Conservation (phyloP, 768 basidiomycete genomes). For the Mycena galopus region DNA sequence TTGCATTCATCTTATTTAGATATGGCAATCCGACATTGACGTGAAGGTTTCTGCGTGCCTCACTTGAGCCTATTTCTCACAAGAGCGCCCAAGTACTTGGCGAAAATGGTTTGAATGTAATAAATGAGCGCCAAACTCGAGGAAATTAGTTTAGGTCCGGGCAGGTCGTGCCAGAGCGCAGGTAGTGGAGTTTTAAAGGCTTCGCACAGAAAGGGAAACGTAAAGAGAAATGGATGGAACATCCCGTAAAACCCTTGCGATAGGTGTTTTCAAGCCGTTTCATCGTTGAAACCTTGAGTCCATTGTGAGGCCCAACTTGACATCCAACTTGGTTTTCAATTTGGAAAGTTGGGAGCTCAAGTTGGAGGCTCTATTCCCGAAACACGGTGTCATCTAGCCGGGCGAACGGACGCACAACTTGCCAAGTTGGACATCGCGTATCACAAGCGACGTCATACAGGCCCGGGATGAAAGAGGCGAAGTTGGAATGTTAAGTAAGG, state of each 20-base stretch:
- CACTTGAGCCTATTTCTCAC: conserved; percentile 2
- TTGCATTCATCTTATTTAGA: conserved; percentile 1
- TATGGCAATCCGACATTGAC: not conserved
- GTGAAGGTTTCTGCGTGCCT: conserved; percentile 7
- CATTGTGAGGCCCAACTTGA: not conserved
- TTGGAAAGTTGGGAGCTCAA: not conserved
- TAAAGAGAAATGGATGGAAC: not conserved
- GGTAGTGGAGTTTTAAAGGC: not conserved
- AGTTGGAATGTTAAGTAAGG: too few relatives aligned
- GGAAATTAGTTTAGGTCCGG: not conserved
- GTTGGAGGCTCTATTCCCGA: not conserved
- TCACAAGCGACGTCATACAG: not conserved
- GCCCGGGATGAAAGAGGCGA: too few relatives aligned
- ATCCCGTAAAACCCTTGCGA: not conserved
- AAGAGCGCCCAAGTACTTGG: not conserved
- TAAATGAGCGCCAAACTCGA: not conserved
- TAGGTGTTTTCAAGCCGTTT: not conserved
- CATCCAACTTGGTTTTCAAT: not conserved
- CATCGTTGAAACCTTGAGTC: not conserved
- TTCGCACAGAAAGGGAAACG: too few relatives aligned
- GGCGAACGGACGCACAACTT: not conserved
- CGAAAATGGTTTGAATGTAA: not conserved
- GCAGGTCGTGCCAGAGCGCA: not conserved
- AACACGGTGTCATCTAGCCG: not conserved
- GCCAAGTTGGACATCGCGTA: not conserved